phyloP scores from a whole-genome alignment of 208 protist genomes.

The Spongospora subterranea region DNA sequence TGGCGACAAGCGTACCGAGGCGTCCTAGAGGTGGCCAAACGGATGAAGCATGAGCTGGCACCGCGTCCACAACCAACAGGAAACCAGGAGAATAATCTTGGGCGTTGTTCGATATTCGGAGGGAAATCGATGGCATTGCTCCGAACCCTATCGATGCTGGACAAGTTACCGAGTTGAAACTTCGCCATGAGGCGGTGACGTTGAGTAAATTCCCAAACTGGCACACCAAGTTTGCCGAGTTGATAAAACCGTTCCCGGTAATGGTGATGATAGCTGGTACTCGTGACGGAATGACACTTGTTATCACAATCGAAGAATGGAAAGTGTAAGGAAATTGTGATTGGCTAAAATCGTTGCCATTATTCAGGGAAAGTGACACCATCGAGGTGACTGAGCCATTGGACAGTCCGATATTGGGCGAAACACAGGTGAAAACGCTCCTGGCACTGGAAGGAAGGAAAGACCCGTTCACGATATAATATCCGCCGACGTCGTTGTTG shows the following conservation, averaged over 20 bases:
- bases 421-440: neutral
- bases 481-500: neutral
- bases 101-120: neutral
- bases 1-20: neutral
- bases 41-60: neutral
- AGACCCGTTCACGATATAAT: neutral
- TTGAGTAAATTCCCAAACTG: neutral
- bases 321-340: neutral
- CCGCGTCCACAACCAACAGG: neutral
- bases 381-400: neutral
- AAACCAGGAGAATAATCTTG: neutral
- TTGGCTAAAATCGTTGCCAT: neutral
- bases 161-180: neutral
- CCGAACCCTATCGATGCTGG: neutral
- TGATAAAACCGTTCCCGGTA: neutral
- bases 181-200: neutral
- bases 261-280: neutral
- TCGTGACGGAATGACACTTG: neutral
- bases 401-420: neutral
- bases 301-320: neutral
- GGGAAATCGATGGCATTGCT: neutral
- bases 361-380: constrained; percentile 11
- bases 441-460: neutral
- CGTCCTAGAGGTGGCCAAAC: constrained; percentile 4
- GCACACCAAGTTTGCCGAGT: neutral